Percentiles rank a stretch among this genome's conserved stretches.
Conservation (phyloP, 1,284 basidiomycete genomes). For the Kwoniella shivajii region DNA sequence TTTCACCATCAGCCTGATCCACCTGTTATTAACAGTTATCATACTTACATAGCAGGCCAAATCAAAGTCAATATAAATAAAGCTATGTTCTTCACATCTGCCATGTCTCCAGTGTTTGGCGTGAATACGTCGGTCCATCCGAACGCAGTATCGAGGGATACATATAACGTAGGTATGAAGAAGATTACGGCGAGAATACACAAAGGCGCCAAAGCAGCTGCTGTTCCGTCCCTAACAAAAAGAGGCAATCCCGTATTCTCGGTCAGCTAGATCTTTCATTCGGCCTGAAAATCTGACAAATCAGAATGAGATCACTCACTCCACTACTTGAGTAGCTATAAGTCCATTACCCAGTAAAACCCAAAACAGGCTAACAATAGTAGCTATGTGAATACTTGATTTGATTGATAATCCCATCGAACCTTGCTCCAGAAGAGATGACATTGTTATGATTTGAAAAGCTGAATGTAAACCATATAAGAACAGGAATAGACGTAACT, state of each 20-base stretch:
- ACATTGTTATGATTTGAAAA: constrained; percentile 75
- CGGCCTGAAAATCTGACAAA: not conserved
- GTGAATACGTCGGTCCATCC: constrained; percentile 62
- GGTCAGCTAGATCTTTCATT: not conserved
- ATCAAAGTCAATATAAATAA: constrained; percentile 78
- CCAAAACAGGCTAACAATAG: constrained; percentile 75
- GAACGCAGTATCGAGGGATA: constrained; percentile 74
- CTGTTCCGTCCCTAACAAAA: constrained; percentile 73
- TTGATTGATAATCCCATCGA: constrained; percentile 66
- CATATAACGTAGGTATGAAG: constrained; percentile 72
- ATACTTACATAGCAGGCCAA: constrained; percentile 73
- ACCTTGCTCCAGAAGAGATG: constrained; percentile 71
- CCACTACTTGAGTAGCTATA: constrained; percentile 71
- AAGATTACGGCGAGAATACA: constrained; percentile 63
- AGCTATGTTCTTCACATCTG: constrained; percentile 64
- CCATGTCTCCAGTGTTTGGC: constrained; percentile 37
- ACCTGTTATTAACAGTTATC: not conserved
- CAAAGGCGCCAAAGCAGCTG: constrained; percentile 56
- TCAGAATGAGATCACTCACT: constrained; percentile 33
- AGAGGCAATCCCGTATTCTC: too few species aligned
- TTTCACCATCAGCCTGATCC: not conserved
- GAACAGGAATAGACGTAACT: constrained; percentile 42
- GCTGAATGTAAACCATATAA: constrained; percentile 70
- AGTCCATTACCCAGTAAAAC: constrained; percentile 73
- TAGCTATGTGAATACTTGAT: constrained; percentile 69